Evolutionary conservation across 176 grass and related monocot species (phyloP), one percentile per base, ranked within the genome.

Genomic region (Oryza officinalis): DNA sequence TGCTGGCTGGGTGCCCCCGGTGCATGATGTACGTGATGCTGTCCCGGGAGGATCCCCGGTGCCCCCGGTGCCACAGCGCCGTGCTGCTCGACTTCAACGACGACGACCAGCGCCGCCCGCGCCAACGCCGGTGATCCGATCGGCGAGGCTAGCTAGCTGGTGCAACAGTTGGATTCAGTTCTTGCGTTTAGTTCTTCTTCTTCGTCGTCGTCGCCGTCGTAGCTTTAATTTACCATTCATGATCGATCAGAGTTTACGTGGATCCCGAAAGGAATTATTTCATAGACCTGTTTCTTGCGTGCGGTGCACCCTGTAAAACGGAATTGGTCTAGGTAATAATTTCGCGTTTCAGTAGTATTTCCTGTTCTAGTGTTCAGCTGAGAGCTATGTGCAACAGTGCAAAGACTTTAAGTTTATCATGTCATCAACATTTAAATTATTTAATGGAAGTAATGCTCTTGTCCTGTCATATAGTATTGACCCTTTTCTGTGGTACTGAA

Each of bases 1-100:
- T 98, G 11, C 81, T 98, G 26, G 95, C 91, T 6, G 95, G 95
- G 45, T 98, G 95, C 89, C 92, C 95, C 0, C 86, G 91, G 68
- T 98, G 95, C 91, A 90, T 98, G 81, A 91, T 98, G 92, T 98
- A 98, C 75, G 95, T 98, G 81, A 98, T 98, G 95, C 91, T 98
- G 32, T 90, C 92, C 10, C 88, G 94, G 57, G 89, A 98, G 22
- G 95, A 98, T 32, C 95, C 93, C 72, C 87, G 94, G 86, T 98
- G 95, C 81, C 95, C 95, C 12, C 82, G 92, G 54, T 95, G 95
- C 89, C 92, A 90, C 66, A 98, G 88, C 86, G 92, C 92, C 30
- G 95, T 95, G 78, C 88, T 98, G 73, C 84, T 98, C 65, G 95
- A 98, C 71, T 98, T 98, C 92, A 86, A 85, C 83, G 90, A 87